Base-by-base conservation (phyloP, 192 early-diverging fungal genomes). In the Gonapodya sp. region DNA sequence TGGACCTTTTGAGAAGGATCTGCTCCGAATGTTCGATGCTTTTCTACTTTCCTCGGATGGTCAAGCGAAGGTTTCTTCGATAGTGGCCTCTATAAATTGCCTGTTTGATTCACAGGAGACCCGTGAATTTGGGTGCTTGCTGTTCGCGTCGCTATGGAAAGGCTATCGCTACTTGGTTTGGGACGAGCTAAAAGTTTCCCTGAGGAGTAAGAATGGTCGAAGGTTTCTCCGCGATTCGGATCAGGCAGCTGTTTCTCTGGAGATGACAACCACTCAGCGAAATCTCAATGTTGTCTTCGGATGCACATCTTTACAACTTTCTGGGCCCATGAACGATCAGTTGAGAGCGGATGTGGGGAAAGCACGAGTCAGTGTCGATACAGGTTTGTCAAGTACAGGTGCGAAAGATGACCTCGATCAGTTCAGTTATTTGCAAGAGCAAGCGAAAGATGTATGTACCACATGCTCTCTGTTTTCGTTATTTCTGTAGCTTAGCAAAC, bases 261-360 rank as follows among this genome's bases (percentile, higher is more conserved):
- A 87, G 77, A 87, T 87, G 86, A 78, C 81, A 1, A 87, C 86
- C 0, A 88, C 86, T 0, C 85, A 88, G 31, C 30, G 35, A 14
- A 86, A 84, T 36, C 35, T 87, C 8, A 36, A 35, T 1, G 35
- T 72, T 2, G 64, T 87, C 1, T 87, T 86, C 78, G 81, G 79
- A 30, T 32, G 87, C 33, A 85, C 73, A 34, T 80, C 78, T 36
- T 72, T 81, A 46, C 74, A 84, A 35, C 36, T 87, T 0, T 36
- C 84, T 18, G 36, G 34, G n/a, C n/a, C 82, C n/a, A n/a, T n/a
- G n/a, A n/a, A n/a, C n/a, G n/a, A n/a, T n/a, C n/a, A n/a, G n/a
- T n/a, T n/a, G n/a, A n/a, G n/a, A n/a, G n/a, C n/a, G n/a, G n/a
- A n/a, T n/a, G n/a, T n/a, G n/a, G n/a, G n/a, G n/a, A n/a, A n/a